Evolutionary conservation across 768 basidiomycete genomes (phyloP).

Genomic region (Leccinum disarticulatum): DNA sequence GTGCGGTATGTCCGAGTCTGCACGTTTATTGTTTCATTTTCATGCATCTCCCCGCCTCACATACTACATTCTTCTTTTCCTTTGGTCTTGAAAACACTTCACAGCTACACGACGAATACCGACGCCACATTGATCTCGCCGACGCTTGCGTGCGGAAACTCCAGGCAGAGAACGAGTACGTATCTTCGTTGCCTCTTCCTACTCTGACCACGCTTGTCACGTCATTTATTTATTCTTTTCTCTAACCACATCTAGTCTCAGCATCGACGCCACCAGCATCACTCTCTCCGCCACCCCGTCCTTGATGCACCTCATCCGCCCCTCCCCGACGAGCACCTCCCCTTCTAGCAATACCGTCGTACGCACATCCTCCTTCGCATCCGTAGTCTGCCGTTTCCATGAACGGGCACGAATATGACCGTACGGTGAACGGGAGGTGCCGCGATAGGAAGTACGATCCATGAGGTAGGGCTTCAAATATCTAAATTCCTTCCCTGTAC

Average conservation of each 20-base stretch:
- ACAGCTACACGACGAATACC: slow-evolving; percentile 25
- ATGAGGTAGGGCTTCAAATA: too few species aligned
- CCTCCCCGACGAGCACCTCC: slow-evolving; percentile 26
- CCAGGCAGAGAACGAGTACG: slow-evolving; percentile 35
- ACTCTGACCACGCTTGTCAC: background rate
- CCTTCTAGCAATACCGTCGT: slow-evolving; percentile 19
- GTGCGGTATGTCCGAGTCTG: too few species aligned
- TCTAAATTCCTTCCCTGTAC: too few species aligned
- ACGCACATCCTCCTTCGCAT: slow-evolving; percentile 10
- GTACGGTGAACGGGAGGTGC: slow-evolving; percentile 26
- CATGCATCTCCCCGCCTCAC: too few species aligned
- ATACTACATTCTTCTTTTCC: too few species aligned
- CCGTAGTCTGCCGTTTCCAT: slow-evolving; percentile 11
- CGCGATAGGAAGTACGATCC: slow-evolving; percentile 24
- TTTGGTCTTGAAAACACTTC: too few species aligned
- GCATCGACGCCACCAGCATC: slow-evolving; percentile 36
- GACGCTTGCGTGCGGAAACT: slow-evolving; percentile 30
- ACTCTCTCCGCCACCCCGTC: slow-evolving; percentile 33
- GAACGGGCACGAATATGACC: slow-evolving; percentile 25
- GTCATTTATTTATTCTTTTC: background rate
- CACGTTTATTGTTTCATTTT: too few species aligned
- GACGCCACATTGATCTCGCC: slow-evolving; percentile 30
- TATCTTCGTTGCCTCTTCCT: background rate
- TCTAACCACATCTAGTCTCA: slow-evolving; percentile 17
- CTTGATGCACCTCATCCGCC: slow-evolving; percentile 28